These are phyloP conservation scores for Saccharum spontaneum DNA, from an alignment of 176 grass and related monocot genomes.

Conservation along the genomic window DNA sequence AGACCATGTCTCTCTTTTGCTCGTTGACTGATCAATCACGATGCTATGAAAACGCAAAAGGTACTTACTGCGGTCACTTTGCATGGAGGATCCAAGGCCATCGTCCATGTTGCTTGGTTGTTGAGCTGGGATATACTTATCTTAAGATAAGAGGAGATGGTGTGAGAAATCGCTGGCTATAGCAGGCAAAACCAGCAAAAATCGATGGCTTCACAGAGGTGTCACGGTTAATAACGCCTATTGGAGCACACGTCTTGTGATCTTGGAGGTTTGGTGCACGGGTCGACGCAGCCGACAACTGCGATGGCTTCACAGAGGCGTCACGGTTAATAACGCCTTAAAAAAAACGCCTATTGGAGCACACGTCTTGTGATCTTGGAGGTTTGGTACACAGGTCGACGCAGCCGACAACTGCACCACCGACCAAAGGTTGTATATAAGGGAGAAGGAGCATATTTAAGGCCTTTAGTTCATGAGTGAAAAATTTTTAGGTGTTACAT, in stretches of 20 bases:
- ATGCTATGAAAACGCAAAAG: not conserved
- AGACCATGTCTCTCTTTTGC: not conserved
- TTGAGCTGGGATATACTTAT: not conserved
- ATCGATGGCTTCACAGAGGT: not conserved
- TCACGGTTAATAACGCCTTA: not conserved
- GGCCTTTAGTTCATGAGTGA: too few species aligned
- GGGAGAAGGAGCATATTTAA: not conserved
- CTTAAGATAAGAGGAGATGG: not conserved
- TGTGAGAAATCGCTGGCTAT: not conserved
- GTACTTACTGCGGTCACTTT: not conserved
- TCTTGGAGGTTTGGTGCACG: not conserved
- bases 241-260: not conserved
- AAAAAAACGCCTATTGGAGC: not conserved
- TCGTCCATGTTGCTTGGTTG: not conserved
- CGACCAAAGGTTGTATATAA: not conserved
- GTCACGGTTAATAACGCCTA: not conserved
- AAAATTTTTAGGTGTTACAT: too few species aligned
- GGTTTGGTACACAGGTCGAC: not conserved
- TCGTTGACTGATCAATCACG: not conserved
- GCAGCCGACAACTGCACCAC: too few species aligned
- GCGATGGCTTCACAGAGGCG: not conserved
- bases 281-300: too few species aligned
- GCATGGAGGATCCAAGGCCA: slow-evolving; percentile 19
- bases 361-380: not conserved
- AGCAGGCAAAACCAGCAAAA: not conserved